Base-by-base conservation (phyloP, 805 yeast genomes). In the Myxozyma neglecta region DNA sequence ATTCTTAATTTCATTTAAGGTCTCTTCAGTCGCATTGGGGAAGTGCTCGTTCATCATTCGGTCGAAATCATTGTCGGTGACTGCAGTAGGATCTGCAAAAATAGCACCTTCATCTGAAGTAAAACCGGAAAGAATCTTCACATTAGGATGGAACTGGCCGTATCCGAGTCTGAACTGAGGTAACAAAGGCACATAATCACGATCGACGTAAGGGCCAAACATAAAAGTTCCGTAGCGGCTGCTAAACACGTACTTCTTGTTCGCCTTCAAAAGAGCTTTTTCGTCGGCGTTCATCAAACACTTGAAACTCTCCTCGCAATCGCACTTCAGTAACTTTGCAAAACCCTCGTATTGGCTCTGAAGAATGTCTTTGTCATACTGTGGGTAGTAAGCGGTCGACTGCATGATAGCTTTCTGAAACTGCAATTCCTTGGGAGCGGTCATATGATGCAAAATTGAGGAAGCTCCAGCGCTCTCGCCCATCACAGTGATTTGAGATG, bases 381-480 rank as follows among this genome's bases (percentile, higher is more conserved):
- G 63, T 16, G 69, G 69, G 10, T 61, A 58, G 24, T 13, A 59
- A 14, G 68, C 69, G 4, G 57, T 49, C 20, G 67, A 62, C 56
- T 66, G 68, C 50, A 60, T 37, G 24, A 66, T 66, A 4, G 68
- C 68, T 16, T 62, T 56, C 18, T 47, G 35, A 40, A 66, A 66
- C 53, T 37, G 63, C 18, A 55, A 56, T 50, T 69, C 8, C 57
- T 73, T 57, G 70, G 66, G 58, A 69, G 29, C 48, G 51, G 50
- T 62, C 59, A 51, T 71, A 72, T 36, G 76, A 70, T 64, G 76
- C 63, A 53, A 58, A 64, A 57, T 72, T 70, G 76, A 76, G 54
- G 63, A 78, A 36, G 39, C 78, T 32, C 80, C 80, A 8, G 80
- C 79, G 47, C 73, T 67, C 63, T 75, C 75, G 8, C 80, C 80